phyloP scores from a whole-genome alignment of 192 early-diverging fungal species.

The Umbelopsis isabellina region DNA sequence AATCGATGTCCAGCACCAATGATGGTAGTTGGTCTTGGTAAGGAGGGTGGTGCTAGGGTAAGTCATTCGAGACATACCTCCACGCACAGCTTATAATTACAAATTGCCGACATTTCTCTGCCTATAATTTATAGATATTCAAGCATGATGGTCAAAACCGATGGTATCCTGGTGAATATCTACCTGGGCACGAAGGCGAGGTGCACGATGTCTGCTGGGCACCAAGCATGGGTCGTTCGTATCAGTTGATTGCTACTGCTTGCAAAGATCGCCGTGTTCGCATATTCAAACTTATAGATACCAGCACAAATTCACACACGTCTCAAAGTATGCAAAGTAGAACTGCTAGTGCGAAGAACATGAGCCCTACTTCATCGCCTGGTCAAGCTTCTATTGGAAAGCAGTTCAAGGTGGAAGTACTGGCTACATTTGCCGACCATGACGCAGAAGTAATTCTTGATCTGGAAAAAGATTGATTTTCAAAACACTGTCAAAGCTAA shows the following conservation, averaged over 20 bases:
- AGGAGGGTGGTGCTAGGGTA: conserved; percentile 75
- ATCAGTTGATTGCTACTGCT: conserved; percentile 84
- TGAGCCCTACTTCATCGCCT: conserved; percentile 26
- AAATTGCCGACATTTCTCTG: too few relatives aligned
- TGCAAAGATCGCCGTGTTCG: conserved; percentile 77
- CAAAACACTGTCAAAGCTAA: not conserved
- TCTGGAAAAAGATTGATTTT: not conserved
- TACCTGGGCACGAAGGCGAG: conserved; percentile 64
- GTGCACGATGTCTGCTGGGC: conserved; percentile 75
- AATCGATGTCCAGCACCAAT: conserved; percentile 73
- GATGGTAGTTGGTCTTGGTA: conserved; percentile 87
- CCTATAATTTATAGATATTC: conserved; percentile 50
- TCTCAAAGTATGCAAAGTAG: conserved; percentile 5
- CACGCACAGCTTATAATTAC: too few relatives aligned
- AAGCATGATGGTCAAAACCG: conserved; percentile 56
- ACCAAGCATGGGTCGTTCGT: conserved; percentile 71
- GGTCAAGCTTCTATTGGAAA: conserved; percentile 21
- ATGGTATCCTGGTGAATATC: conserved; percentile 63
- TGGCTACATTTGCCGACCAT: conserved; percentile 69
- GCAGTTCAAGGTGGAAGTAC: conserved; percentile 54
- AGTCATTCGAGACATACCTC: conserved; percentile 1
- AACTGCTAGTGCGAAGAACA: conserved; percentile 18
- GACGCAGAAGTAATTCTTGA: conserved; percentile 47
- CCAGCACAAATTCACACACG: not conserved
- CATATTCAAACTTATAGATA: conserved; percentile 71